phyloP scores from a whole-genome alignment of 2,329 filamentous ascomycete genomes.

The Microdochium bolleyi region DNA sequence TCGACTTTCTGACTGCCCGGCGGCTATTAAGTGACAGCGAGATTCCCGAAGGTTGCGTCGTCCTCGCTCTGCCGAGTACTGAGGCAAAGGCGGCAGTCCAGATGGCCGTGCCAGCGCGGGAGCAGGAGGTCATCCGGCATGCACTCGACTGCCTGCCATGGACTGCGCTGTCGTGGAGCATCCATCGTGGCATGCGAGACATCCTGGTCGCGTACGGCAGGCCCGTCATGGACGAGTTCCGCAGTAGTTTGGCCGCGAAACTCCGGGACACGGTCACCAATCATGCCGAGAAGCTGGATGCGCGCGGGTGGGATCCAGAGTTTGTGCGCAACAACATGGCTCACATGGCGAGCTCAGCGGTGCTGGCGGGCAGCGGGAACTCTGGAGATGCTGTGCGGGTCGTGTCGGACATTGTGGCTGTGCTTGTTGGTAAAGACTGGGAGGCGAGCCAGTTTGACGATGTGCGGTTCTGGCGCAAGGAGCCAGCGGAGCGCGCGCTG shows the following conservation, averaged over 20 bases:
- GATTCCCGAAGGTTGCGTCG: neutral
- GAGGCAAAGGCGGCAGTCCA: slow-evolving; percentile 5
- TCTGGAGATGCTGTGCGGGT: slow-evolving; percentile 21
- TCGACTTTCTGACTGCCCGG: slow-evolving; percentile 18
- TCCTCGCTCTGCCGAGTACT: slow-evolving; percentile 12
- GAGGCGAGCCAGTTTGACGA: slow-evolving; percentile 9
- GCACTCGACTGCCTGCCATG: slow-evolving; percentile 22
- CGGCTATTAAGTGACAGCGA: neutral
- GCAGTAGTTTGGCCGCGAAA: slow-evolving; percentile 7
- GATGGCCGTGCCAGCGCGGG: slow-evolving; percentile 9
- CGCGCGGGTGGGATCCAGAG: slow-evolving; percentile 16
- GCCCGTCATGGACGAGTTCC: slow-evolving; percentile 12
- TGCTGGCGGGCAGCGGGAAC: slow-evolving; percentile 19
- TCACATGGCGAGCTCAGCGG: slow-evolving; percentile 15
- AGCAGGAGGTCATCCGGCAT: slow-evolving; percentile 11
- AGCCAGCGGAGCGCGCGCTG: slow-evolving; percentile 3
- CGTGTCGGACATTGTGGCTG: slow-evolving; percentile 15
- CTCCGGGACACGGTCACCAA: slow-evolving; percentile 7
- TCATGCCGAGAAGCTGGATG: slow-evolving; percentile 6
- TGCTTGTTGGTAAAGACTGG: slow-evolving; percentile 8
- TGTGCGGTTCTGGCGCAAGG: slow-evolving; percentile 10
- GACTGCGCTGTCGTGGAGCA: slow-evolving; percentile 21
- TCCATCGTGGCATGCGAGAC: slow-evolving; percentile 21
- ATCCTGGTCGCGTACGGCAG: slow-evolving; percentile 18
- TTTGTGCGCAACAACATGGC: slow-evolving; percentile 18